These are phyloP conservation scores for Astragalus membranaceus DNA, from an alignment of 306 rosid genomes.

Conservation along the genomic window DNA sequence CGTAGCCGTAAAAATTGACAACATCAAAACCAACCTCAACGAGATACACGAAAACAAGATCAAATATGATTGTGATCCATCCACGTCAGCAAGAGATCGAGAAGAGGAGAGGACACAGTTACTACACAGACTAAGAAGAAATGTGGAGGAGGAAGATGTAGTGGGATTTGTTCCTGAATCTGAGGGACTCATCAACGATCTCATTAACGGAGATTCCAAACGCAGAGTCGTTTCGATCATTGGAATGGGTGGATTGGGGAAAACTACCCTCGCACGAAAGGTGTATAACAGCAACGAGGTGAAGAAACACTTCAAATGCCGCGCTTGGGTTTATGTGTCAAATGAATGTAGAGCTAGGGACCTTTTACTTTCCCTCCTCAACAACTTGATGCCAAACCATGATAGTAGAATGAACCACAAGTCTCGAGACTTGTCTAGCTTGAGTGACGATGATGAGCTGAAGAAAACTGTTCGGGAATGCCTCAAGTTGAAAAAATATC, in stretches of 20 bases:
- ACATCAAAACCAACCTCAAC: background rate
- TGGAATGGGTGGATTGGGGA: conserved; percentile 7
- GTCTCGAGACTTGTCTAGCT: background rate
- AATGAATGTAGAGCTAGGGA: background rate
- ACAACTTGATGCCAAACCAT: background rate
- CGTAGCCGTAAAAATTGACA: background rate
- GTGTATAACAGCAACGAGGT: background rate
- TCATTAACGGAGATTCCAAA: background rate
- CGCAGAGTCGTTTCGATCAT: background rate
- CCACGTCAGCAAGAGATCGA: background rate
- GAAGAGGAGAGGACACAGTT: background rate
- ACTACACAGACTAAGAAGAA: background rate
- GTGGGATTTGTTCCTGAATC: conserved; percentile 3
- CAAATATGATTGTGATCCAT: background rate
- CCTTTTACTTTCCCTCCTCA: background rate
- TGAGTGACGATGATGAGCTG: background rate
- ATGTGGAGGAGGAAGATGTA: background rate
- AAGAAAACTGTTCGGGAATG: background rate
- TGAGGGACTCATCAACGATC: background rate
- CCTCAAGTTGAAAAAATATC: background rate
- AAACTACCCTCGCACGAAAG: background rate
- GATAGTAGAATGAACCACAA: background rate
- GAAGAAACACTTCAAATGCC: background rate
- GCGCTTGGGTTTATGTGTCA: background rate
- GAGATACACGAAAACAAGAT: background rate